phyloP scores from a whole-genome alignment of 495 filamentous ascomycete genomes.

The Penicillium parvum region DNA sequence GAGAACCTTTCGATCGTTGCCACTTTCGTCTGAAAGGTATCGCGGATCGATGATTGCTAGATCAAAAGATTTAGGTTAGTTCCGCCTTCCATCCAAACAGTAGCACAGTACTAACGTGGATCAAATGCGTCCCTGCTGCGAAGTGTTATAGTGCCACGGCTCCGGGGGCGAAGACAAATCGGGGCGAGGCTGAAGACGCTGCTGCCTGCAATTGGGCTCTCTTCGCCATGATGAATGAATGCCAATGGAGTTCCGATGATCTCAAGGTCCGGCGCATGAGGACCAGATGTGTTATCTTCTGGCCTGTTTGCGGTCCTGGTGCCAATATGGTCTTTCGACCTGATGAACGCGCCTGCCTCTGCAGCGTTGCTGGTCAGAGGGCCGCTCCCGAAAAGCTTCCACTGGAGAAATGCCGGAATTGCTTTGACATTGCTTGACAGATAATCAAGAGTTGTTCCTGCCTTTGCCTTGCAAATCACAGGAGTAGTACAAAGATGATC shows the following conservation, averaged over 20 bases:
- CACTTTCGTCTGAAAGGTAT: constrained; percentile 17
- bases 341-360: constrained; percentile 21
- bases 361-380: constrained; percentile 22
- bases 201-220: constrained; percentile 7
- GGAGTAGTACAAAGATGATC: constrained; percentile 48
- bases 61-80: not conserved
- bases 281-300: constrained; percentile 12
- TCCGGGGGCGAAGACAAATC: constrained; percentile 17
- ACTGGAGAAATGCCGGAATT: constrained; percentile 15
- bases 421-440: constrained; percentile 11
- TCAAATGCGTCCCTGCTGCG: constrained; percentile 18
- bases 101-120: constrained; percentile 6
- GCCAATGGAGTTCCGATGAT: constrained; percentile 20
- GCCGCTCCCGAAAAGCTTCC: constrained; percentile 14
- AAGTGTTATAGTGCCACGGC: constrained; percentile 17
- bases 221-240: constrained; percentile 24
- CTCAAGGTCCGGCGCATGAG: constrained; percentile 15
- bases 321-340: constrained; percentile 12
- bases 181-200: constrained; percentile 17
- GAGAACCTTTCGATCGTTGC: constrained; percentile 19
- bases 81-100: not conserved
- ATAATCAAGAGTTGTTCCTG: constrained; percentile 19
- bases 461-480: constrained; percentile 28
- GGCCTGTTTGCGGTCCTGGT: not conserved
- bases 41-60: constrained; percentile 22